Percentiles rank a stretch among this genome's conserved stretches.
These are phyloP conservation scores for Teratosphaeria destructans DNA, from an alignment of 2,329 filamentous ascomycete genomes.

Conservation along the genomic window DNA sequence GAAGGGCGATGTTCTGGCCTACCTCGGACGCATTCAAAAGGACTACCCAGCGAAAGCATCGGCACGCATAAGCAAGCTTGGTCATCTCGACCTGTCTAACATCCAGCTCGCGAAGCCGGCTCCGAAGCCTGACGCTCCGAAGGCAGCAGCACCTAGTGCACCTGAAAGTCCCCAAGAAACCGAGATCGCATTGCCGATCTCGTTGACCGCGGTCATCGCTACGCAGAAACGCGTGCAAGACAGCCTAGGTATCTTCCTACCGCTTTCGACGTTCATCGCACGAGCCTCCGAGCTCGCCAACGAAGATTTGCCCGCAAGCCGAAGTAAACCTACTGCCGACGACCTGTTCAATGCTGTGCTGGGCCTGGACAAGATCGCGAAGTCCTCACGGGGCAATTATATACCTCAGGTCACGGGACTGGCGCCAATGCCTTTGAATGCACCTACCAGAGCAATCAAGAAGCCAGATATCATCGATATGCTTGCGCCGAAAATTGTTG, in stretches of 20 bases:
- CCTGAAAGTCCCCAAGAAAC: slow-evolving; percentile 38
- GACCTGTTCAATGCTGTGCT: slow-evolving; percentile 87
- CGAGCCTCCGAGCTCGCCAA: slow-evolving; percentile 82
- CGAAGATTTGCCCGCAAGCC: slow-evolving; percentile 63
- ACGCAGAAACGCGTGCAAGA: slow-evolving; percentile 71
- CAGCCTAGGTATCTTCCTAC: slow-evolving; percentile 67
- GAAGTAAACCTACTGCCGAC: slow-evolving; percentile 57
- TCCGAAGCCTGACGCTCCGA: slow-evolving; percentile 33
- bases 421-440: slow-evolving; percentile 31
- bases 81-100: slow-evolving; percentile 87
- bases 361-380: slow-evolving; percentile 48
- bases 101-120: slow-evolving; percentile 60
- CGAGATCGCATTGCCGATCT: slow-evolving; percentile 63
- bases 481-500: slow-evolving; percentile 44
- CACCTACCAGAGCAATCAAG: slow-evolving; percentile 23
- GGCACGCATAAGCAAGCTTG: slow-evolving; percentile 60
- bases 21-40: slow-evolving; percentile 66
- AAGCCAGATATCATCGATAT: slow-evolving; percentile 75
- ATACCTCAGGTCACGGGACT: slow-evolving; percentile 60
- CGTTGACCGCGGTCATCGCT: slow-evolving; percentile 65
- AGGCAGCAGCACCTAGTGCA: slow-evolving; percentile 29
- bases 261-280: slow-evolving; percentile 75
- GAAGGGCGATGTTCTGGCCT: slow-evolving; percentile 91
- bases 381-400: slow-evolving; percentile 52
- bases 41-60: slow-evolving; percentile 63